phyloP scores from a whole-genome alignment of 140 eudicot genomes.

The Stevia rebaudiana region DNA sequence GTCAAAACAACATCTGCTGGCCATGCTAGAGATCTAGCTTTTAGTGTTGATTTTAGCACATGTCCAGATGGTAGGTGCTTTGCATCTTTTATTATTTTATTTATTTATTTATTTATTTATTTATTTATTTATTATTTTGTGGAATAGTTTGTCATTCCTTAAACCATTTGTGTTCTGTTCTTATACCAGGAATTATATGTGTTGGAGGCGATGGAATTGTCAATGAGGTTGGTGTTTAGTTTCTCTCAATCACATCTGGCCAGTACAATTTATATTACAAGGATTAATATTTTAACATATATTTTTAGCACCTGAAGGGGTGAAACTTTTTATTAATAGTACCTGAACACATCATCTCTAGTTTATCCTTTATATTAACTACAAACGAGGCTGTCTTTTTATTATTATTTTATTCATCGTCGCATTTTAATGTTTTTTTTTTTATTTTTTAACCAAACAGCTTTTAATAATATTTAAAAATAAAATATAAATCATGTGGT shows the following conservation, averaged over 20 bases:
- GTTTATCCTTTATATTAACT: constrained; percentile 4
- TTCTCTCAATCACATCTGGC: constrained; percentile 3
- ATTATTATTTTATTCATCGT: background rate
- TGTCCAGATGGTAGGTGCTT: constrained; percentile 81
- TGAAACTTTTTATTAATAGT: background rate
- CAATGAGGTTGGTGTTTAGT: constrained; percentile 66
- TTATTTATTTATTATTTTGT: background rate
- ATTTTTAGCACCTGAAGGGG: background rate
- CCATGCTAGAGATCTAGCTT: constrained; percentile 87
- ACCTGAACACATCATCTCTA: background rate
- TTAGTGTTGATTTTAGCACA: constrained; percentile 76
- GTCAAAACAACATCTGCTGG: constrained; percentile 97
- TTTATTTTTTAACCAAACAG: constrained; percentile 1
- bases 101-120: background rate
- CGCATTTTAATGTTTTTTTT: background rate
- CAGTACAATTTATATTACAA: background rate
- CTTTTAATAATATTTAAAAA: background rate
- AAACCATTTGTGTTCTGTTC: constrained; percentile 19
- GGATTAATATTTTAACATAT: background rate
- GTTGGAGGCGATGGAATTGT: constrained; percentile 99
- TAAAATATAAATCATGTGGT: background rate
- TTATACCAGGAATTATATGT: constrained; percentile 76
- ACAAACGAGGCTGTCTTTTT: constrained; percentile 1
- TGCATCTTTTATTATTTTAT: constrained; percentile 4
- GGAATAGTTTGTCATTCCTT: constrained; percentile 7